These are phyloP conservation scores for Cystobasidium ongulense DNA, from an alignment of 768 basidiomycete species.

Conservation along the genomic window DNA sequence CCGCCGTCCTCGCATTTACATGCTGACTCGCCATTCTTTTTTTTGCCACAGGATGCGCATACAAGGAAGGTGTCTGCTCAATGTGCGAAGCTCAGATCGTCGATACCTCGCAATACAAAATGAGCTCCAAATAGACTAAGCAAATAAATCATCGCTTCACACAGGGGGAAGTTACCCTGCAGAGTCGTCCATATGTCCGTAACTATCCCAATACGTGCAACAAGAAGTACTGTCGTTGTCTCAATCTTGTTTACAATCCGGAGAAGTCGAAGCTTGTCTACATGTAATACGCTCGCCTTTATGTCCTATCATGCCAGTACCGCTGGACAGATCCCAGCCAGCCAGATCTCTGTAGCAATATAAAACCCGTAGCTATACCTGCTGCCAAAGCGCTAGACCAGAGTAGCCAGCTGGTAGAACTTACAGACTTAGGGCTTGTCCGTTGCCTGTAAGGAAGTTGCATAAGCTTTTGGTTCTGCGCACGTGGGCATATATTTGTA, in stretches of 20 bases:
- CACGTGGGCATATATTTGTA: no score
- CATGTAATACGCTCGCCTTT: background rate
- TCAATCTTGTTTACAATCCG: background rate
- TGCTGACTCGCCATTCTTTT: background rate
- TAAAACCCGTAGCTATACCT: background rate
- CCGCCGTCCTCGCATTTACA: background rate
- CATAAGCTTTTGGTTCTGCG: no score
- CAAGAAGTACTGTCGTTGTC: background rate
- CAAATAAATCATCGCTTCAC: background rate
- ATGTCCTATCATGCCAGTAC: background rate
- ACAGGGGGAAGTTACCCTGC: no score
- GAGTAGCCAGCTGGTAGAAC: background rate
- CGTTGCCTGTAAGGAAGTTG: background rate
- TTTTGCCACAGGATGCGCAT: constrained; percentile 18
- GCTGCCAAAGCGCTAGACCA: constrained; percentile 12
- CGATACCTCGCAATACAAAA: constrained; percentile 16
- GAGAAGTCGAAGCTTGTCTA: no score
- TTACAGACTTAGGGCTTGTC: background rate
- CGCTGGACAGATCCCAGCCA: background rate
- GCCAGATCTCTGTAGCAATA: background rate
- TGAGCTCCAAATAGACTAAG: constrained; percentile 26
- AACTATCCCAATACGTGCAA: background rate
- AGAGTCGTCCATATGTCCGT: no score
- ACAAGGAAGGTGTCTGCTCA: constrained; percentile 24
- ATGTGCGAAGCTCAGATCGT: constrained; percentile 27